phyloP scores from a whole-genome alignment of 2,329 filamentous ascomycete genomes.

The Botrytis tulipae region DNA sequence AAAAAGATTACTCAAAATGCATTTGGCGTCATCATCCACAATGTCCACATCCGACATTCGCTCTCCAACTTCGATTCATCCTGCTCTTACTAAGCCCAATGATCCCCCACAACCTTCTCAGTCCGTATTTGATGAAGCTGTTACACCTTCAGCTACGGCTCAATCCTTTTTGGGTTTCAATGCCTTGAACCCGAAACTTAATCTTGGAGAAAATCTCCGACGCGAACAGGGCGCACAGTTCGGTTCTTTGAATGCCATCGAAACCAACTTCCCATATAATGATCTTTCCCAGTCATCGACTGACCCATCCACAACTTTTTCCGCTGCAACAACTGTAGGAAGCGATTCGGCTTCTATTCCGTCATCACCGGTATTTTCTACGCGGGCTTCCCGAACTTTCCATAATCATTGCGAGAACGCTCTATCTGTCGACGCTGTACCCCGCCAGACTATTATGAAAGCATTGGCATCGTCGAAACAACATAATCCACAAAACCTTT shows the following conservation, averaged over 20 bases:
- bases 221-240: constrained; percentile 46
- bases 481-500: constrained; percentile 50
- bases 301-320: constrained; percentile 22
- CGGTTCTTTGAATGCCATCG: constrained; percentile 41
- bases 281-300: constrained; percentile 31
- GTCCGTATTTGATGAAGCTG: constrained; percentile 33
- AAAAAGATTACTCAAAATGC: background rate
- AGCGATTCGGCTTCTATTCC: constrained; percentile 34
- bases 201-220: constrained; percentile 42
- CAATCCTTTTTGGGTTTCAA: constrained; percentile 31
- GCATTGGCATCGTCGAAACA: constrained; percentile 67
- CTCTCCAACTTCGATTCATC: constrained; percentile 52
- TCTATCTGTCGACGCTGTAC: constrained; percentile 47
- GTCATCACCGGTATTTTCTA: constrained; percentile 32
- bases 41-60: constrained; percentile 46
- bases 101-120: constrained; percentile 25
- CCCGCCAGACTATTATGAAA: constrained; percentile 80
- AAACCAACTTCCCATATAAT: constrained; percentile 30
- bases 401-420: constrained; percentile 37
- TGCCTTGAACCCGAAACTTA: constrained; percentile 35
- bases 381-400: constrained; percentile 25
- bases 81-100: constrained; percentile 45
- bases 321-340: constrained; percentile 36
- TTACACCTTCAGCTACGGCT: constrained; percentile 25
- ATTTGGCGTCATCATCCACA: constrained; percentile 27